phyloP scores from a whole-genome alignment of 106 monocot species.

The Narthecium ossifragum region DNA sequence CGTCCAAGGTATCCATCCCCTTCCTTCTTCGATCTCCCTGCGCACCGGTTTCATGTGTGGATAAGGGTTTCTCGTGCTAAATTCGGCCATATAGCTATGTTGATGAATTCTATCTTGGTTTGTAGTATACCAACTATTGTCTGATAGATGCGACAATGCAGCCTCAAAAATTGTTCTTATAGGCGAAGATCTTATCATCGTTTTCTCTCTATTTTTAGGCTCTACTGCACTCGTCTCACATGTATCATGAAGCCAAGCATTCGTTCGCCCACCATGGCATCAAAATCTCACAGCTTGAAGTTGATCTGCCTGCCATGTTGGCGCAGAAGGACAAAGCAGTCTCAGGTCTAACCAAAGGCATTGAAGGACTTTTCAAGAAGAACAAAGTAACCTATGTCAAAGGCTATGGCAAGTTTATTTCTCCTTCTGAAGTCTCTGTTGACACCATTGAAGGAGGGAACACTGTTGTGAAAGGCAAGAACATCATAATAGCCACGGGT shows the following conservation, averaged over 20 bases:
- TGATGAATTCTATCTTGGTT: not conserved
- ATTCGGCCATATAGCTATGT: not conserved
- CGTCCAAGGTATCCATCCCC: slow-evolving; percentile 47
- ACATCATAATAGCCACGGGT: slow-evolving; percentile 76
- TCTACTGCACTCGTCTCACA: slow-evolving; percentile 69
- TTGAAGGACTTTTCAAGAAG: slow-evolving; percentile 76
- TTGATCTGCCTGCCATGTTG: slow-evolving; percentile 80
- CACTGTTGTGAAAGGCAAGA: slow-evolving; percentile 54
- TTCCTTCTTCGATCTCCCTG: not conserved
- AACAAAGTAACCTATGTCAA: slow-evolving; percentile 80
- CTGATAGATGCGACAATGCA: not conserved
- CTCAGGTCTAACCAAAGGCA: slow-evolving; percentile 57
- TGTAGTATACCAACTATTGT: too few species aligned
- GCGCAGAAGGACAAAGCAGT: slow-evolving; percentile 74
- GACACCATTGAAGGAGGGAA: slow-evolving; percentile 45
- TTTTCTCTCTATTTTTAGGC: slow-evolving; percentile 34
- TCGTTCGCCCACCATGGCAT: slow-evolving; percentile 60
- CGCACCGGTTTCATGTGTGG: not conserved
- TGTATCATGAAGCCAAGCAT: slow-evolving; percentile 76
- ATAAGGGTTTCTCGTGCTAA: not conserved
- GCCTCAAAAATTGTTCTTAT: not conserved
- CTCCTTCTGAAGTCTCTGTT: slow-evolving; percentile 60
- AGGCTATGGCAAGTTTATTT: slow-evolving; percentile 60
- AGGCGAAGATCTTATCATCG: not conserved
- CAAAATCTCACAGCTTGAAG: slow-evolving; percentile 50